Evolutionary conservation across 179 eudicot genomes (phyloP), one percentile per base, ranked within the genome.

Genomic region (Drosera spatulata): DNA sequence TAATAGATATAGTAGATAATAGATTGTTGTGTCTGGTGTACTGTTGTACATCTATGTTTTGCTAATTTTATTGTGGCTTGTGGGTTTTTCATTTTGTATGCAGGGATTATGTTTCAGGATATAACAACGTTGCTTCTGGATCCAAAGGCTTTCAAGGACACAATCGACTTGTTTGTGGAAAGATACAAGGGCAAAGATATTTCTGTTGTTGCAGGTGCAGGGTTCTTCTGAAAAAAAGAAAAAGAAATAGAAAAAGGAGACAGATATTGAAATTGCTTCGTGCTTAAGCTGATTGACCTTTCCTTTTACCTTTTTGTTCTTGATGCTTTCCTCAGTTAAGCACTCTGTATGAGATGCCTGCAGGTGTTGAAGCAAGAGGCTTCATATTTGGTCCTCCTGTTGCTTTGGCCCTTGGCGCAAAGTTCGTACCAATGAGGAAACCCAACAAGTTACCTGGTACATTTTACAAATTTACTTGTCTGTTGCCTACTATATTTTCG

Each of bases 341-440:
- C 43, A 15, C 33, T 58, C 53, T 75, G 54, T 41, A 45, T 5
- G 58, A 53, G 61, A 47, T 47, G 61, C 33, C 10, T 79, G 75
- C 78, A 90, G 97, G 97, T 70, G 66, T 90, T 70, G 97, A 90
- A 72, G 97, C 97, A 33, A 82, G 97, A 75, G 97, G 97, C 38
- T 90, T 90, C 69, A 90, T 90, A 68, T 90, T 90, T 73, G 96
- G 97, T 57, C 96, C 97, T 70, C 97, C 97, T n/a, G 83, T 90
- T 75, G 97, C 97, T 13, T 58, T 90, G 78, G 97, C 97, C 68
- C 85, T 90, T 66, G 96, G 97, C 39, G 97, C 97, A 41, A 90
- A 87, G 68, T 90, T 90, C 75, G 97, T 90, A 56, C 97, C 97
- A 6, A 72, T 90, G 78, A 85, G 97, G 68, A 90, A 90, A 67